A percentile compares a stretch with the other conserved stretches of the same genome.
Evolutionary conservation across 2,329 filamentous ascomycete genomes (phyloP).

Genomic region (Fusarium keratoplasticum): DNA sequence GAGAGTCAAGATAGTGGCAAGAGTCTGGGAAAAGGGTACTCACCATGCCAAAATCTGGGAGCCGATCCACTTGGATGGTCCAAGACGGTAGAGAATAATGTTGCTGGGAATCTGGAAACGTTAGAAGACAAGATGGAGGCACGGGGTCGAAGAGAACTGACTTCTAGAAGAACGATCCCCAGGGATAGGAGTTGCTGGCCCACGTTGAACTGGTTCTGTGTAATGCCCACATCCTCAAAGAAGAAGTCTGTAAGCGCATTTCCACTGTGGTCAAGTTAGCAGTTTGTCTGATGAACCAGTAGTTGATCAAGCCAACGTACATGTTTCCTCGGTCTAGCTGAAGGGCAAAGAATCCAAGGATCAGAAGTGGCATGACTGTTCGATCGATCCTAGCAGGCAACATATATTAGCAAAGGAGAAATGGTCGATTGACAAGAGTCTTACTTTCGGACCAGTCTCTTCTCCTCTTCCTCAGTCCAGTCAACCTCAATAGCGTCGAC

Average conservation of each 20-base stretch:
- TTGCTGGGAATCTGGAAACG: constrained; percentile 53
- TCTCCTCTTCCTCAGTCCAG: constrained; percentile 46
- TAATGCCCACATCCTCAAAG: constrained; percentile 58
- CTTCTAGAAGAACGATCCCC: constrained; percentile 58
- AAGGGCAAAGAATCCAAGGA: constrained; percentile 60
- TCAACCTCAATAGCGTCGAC: constrained; percentile 34
- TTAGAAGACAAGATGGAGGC: not conserved
- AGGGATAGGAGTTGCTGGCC: constrained; percentile 59
- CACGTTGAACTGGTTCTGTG: constrained; percentile 61
- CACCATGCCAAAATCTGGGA: constrained; percentile 48
- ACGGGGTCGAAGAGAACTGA: not conserved
- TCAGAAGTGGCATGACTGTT: constrained; percentile 59
- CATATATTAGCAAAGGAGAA: not conserved
- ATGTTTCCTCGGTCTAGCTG: constrained; percentile 54
- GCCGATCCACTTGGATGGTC: constrained; percentile 59
- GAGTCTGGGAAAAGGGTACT: not conserved
- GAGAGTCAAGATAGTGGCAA: not conserved
- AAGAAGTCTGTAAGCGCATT: constrained; percentile 60
- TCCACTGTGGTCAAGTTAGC: constrained; percentile 27
- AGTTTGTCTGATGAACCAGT: not conserved
- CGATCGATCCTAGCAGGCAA: constrained; percentile 53
- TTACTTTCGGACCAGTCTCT: constrained; percentile 44
- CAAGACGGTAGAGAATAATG: constrained; percentile 58
- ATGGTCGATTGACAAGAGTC: not conserved
- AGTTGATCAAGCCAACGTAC: constrained; percentile 23